A percentile compares a stretch with the other conserved stretches of the same genome.
Evolutionary conservation across 108 stramenopile genomes (phyloP).

Genomic region (Stephanodiscus triporus): DNA sequence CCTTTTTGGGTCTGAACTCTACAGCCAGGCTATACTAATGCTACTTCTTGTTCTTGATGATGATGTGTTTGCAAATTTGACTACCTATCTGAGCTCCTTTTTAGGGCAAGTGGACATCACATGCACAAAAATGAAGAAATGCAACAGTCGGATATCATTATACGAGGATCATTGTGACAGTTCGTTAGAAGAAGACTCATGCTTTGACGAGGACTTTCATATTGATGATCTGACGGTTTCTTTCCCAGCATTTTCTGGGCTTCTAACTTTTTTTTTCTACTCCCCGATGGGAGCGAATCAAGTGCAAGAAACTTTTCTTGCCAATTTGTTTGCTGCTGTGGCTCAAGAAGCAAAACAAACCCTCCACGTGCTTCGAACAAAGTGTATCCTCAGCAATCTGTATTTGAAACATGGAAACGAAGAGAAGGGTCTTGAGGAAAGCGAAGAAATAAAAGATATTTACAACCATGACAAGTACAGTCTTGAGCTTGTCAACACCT

Average conservation of each 20-base stretch:
- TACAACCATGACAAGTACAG: constrained; percentile 25
- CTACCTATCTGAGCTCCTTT: constrained; percentile 11
- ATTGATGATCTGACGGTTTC: constrained; percentile 35
- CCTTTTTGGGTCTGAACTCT: constrained; percentile 26
- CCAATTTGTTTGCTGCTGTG: constrained; percentile 33
- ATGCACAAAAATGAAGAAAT: neutral
- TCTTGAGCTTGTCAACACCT: constrained; percentile 27
- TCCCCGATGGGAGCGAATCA: constrained; percentile 29
- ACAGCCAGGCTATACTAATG: constrained; percentile 24
- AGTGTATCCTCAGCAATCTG: constrained; percentile 32
- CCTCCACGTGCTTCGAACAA: constrained; percentile 24
- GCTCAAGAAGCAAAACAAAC: constrained; percentile 29
- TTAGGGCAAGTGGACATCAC: constrained; percentile 14
- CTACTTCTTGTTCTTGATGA: constrained; percentile 26
- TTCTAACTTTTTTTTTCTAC: constrained; percentile 30
- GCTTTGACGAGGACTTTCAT: constrained; percentile 11
- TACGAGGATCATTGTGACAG: neutral
- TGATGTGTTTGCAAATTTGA: constrained; percentile 27
- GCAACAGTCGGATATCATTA: no score
- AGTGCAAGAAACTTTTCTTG: constrained; percentile 33
- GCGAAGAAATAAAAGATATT: constrained; percentile 26
- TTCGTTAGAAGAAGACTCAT: constrained; percentile 1
- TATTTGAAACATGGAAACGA: constrained; percentile 27
- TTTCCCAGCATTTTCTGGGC: constrained; percentile 29
- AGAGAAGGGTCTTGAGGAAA: constrained; percentile 25